These are phyloP conservation scores for Aspergillus ostianus DNA, from an alignment of 495 filamentous ascomycete genomes.

Conservation along the genomic window DNA sequence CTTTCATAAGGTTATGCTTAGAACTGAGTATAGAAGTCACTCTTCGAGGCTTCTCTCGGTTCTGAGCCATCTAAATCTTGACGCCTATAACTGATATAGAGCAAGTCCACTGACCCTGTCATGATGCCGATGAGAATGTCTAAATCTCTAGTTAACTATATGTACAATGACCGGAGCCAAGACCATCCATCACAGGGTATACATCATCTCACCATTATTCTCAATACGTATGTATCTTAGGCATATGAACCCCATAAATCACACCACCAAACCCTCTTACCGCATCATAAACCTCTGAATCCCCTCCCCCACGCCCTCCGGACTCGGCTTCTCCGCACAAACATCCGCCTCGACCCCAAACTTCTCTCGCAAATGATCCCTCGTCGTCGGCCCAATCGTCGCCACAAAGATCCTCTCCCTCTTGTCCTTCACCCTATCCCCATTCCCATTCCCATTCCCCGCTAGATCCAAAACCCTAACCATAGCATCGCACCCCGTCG, in stretches of 20 bases:
- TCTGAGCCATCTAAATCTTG: too few relatives aligned
- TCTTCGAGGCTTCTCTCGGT: too few relatives aligned
- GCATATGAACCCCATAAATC: too few relatives aligned
- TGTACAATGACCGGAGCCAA: too few relatives aligned
- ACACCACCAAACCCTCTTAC: not conserved
- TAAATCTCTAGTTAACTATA: too few relatives aligned
- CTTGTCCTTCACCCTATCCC: slow-evolving; percentile 10
- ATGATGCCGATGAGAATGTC: too few relatives aligned
- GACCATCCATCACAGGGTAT: too few relatives aligned
- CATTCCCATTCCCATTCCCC: slow-evolving; percentile 5
- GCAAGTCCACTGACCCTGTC: too few relatives aligned
- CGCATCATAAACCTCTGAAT: slow-evolving; percentile 55
- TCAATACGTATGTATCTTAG: not conserved
- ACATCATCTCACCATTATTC: not conserved
- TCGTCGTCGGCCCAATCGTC: slow-evolving; percentile 93
- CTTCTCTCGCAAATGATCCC: slow-evolving; percentile 62
- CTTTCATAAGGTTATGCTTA: too few relatives aligned
- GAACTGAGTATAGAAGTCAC: too few relatives aligned
- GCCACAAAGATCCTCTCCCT: slow-evolving; percentile 58
- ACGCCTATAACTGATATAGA: too few relatives aligned
- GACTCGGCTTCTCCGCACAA: slow-evolving; percentile 76
- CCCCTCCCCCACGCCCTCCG: slow-evolving; percentile 73
- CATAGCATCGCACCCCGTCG: slow-evolving; percentile 83
- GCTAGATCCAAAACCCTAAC: slow-evolving; percentile 55
- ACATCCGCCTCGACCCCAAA: slow-evolving; percentile 79